Conservation (phyloP, 139 green algal genomes). For the Picochlorum sp. region DNA sequence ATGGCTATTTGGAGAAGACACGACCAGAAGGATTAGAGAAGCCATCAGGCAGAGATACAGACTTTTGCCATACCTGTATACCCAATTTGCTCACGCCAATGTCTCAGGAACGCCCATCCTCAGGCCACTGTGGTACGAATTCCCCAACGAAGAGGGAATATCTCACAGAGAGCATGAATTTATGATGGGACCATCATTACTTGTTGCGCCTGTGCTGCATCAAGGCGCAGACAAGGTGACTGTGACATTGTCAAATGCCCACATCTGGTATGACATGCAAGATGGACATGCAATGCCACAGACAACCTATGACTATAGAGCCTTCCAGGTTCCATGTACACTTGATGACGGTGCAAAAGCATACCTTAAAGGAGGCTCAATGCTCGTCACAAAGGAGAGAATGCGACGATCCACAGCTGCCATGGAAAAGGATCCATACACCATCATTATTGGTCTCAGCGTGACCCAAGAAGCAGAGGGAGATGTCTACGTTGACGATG, state of each 20-base stretch:
- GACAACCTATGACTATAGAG: background rate
- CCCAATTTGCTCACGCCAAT: constrained; percentile 81
- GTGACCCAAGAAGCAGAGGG: constrained; percentile 50
- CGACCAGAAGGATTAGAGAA: constrained; percentile 66
- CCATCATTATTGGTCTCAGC: constrained; percentile 80
- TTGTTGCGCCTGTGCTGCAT: constrained; percentile 65
- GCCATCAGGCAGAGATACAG: constrained; percentile 82
- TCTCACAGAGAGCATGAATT: constrained; percentile 67
- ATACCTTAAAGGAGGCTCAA: constrained; percentile 72
- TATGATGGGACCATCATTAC: constrained; percentile 63
- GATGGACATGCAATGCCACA: background rate
- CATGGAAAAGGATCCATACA: constrained; percentile 76
- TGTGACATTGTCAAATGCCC: constrained; percentile 22
- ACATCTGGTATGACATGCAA: constrained; percentile 47
- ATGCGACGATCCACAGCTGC: constrained; percentile 40
- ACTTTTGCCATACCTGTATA: constrained; percentile 97
- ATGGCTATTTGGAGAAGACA: constrained; percentile 90
- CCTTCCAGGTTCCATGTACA: background rate
- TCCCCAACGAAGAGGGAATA: constrained; percentile 51
- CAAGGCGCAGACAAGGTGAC: constrained; percentile 24
- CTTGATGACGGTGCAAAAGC: background rate
- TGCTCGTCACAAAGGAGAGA: constrained; percentile 74
- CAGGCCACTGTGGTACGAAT: constrained; percentile 92
- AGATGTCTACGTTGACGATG: constrained; percentile 94
- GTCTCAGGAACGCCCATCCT: constrained; percentile 71